Evolutionary conservation across 2,329 filamentous ascomycete genomes (phyloP), one percentile per base, ranked within the genome.

Genomic region (Fusarium pilosicola): DNA sequence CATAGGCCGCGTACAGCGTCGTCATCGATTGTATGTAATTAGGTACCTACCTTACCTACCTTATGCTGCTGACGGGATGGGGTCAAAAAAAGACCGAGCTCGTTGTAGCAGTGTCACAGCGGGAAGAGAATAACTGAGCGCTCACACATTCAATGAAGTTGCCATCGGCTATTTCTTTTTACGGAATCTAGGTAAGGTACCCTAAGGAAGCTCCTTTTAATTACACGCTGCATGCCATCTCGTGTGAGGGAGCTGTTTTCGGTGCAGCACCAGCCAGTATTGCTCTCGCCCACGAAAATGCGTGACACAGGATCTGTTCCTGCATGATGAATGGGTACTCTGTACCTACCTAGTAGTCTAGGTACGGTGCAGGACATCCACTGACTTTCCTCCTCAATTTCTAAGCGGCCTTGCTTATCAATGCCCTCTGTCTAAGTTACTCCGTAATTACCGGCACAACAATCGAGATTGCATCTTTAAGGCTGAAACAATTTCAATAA

Each of bases 401-500:
- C n/a, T 34, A 32, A 48, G 32, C 36, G 26, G 26, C 28, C 30
- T 52, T 71, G 52, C 63, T 67, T 49, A 41, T 45, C 61, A 48
- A 44, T 55, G 39, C 48, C 48, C 49, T 56, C 62, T 63, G n/a
- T 28, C 39, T 41, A 30, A 30, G 28, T 30, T 30, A 51, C 42
- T 68, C 64, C 52, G 57, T 64, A 64, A 69, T 68, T 45, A 63
- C 52, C 34, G 39, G 59, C 32, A 46, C 7, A 45, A 48, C 58
- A 74, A 73, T 74, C 70, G 66, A 73, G 62, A 71, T 71, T 74
- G 17, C 18, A 65, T 65, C 32, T 60, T 54, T 38, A 65, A 72
- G 68, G 71, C 60, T 74, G 71, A 74, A 74, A 74, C 63, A 59
- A 65, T 34, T 56, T 34, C 54, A 55, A 62, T 52, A 20, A 73